A percentile compares a stretch with the other conserved stretches of the same genome.
phyloP scores from a whole-genome alignment of 768 basidiomycete species.

The Amanita muscaria region DNA sequence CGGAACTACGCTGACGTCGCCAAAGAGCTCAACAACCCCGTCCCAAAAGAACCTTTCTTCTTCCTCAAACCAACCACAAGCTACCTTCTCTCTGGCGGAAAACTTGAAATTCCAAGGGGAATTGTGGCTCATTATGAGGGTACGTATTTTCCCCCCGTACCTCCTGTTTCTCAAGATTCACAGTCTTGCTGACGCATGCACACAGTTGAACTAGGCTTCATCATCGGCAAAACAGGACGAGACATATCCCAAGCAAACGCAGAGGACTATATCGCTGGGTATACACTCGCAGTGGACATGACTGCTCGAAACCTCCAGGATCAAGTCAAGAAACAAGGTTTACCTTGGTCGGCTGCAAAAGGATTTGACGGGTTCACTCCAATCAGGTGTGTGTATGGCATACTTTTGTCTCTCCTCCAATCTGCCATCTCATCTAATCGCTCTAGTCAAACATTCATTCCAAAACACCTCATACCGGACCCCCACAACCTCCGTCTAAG shows the following conservation, averaged over 20 bases:
- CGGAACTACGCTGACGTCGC: slow-evolving; percentile 89
- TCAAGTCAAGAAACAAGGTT: slow-evolving; percentile 80
- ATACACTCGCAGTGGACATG: slow-evolving; percentile 93
- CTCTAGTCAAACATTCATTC: slow-evolving; percentile 61
- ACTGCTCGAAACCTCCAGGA: slow-evolving; percentile 95
- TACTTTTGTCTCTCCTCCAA: slow-evolving; percentile 2
- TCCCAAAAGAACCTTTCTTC: slow-evolving; percentile 95
- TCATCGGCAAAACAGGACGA: slow-evolving; percentile 83
- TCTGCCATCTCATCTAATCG: slow-evolving; percentile 1
- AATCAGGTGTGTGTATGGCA: slow-evolving; percentile 63
- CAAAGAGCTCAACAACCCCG: slow-evolving; percentile 83
- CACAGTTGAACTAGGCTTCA: slow-evolving; percentile 90
- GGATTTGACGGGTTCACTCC: slow-evolving; percentile 97
- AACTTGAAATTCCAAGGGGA: slow-evolving; percentile 80
- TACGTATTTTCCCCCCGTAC: slow-evolving; percentile 17
- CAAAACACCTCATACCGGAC: slow-evolving; percentile 58
- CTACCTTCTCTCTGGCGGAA: slow-evolving; percentile 70
- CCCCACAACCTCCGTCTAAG: slow-evolving; percentile 69
- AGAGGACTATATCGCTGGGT: slow-evolving; percentile 79
- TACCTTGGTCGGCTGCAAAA: slow-evolving; percentile 98
- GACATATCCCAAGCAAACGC: slow-evolving; percentile 72
- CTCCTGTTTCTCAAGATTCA: no score
- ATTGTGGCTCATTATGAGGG: slow-evolving; percentile 89
- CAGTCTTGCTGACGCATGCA: no score
- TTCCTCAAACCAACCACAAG: slow-evolving; percentile 95